Evolutionary conservation across 345 rosid species (phyloP).

Genomic region (Corchorus olitorius): DNA sequence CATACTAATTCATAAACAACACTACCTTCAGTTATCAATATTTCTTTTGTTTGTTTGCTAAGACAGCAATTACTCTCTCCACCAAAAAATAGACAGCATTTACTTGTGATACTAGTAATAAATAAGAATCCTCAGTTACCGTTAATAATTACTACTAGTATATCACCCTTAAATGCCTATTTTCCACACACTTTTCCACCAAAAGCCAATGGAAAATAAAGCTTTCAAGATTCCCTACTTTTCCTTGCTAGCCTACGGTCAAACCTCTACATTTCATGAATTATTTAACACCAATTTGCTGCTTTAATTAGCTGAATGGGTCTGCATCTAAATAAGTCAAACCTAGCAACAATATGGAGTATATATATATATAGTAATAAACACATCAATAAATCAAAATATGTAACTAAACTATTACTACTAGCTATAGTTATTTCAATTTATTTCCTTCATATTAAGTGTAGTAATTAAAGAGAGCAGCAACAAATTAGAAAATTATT

Average conservation of each 20-base stretch:
- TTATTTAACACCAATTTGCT: background rate
- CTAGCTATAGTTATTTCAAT: no score
- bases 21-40: background rate
- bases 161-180: background rate
- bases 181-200: background rate
- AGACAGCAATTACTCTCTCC: no score
- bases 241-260: background rate
- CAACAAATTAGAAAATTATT: no score
- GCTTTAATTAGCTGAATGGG: background rate
- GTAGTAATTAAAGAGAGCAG: no score
- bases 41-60: background rate
- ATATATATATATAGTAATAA: background rate
- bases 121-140: background rate
- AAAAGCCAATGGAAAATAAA: background rate
- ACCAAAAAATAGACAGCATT: no score
- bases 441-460: no score
- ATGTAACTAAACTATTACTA: no score
- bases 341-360: background rate
- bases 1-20: no score
- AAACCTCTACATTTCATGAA: background rate
- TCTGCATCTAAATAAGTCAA: background rate
- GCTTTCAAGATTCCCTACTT: no score
- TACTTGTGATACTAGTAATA: no score
- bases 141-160: background rate
- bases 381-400: background rate